Evolutionary conservation across 1,284 basidiomycete species (phyloP).

Genomic region (Mrakiaceae sp.): DNA sequence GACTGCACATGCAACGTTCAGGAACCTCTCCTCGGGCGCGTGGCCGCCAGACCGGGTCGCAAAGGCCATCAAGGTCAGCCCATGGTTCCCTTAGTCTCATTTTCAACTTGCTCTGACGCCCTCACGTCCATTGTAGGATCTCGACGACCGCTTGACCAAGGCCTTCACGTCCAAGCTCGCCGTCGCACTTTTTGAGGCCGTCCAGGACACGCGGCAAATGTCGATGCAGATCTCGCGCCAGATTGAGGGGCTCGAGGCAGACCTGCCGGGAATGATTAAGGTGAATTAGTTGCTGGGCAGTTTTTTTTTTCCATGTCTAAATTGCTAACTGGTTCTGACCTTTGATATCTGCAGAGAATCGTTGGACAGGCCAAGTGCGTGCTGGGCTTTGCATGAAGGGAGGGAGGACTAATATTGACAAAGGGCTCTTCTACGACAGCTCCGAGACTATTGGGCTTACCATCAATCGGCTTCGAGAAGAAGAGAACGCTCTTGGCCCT

Average conservation of each 20-base stretch:
- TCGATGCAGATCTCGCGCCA: slow-evolving; percentile 18
- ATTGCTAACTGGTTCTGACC: too few relatives aligned
- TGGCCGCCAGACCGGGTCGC: slow-evolving; percentile 10
- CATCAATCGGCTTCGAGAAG: slow-evolving; percentile 8
- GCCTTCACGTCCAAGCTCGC: slow-evolving; percentile 23
- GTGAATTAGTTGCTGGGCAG: too few relatives aligned
- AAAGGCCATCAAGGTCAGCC: slow-evolving; percentile 12
- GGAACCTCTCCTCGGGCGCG: background rate
- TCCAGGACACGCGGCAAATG: slow-evolving; percentile 21
- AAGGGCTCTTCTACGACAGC: background rate
- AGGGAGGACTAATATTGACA: background rate
- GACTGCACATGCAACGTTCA: background rate
- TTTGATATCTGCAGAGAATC: background rate
- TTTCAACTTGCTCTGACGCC: too few relatives aligned
- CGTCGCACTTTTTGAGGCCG: slow-evolving; percentile 21
- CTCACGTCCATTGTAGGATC: slow-evolving; percentile 4
- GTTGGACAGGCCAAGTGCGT: slow-evolving; percentile 8
- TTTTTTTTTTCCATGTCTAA: too few relatives aligned
- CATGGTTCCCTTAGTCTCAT: too few relatives aligned
- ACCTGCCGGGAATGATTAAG: slow-evolving; percentile 12
- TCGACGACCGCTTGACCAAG: slow-evolving; percentile 22
- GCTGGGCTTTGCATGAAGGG: background rate
- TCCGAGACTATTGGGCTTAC: slow-evolving; percentile 11
- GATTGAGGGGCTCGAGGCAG: slow-evolving; percentile 12
- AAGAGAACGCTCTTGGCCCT: slow-evolving; percentile 15